These are phyloP conservation scores for Codiaeum variegatum DNA, from an alignment of 441 rosid genomes.

Conservation along the genomic window DNA sequence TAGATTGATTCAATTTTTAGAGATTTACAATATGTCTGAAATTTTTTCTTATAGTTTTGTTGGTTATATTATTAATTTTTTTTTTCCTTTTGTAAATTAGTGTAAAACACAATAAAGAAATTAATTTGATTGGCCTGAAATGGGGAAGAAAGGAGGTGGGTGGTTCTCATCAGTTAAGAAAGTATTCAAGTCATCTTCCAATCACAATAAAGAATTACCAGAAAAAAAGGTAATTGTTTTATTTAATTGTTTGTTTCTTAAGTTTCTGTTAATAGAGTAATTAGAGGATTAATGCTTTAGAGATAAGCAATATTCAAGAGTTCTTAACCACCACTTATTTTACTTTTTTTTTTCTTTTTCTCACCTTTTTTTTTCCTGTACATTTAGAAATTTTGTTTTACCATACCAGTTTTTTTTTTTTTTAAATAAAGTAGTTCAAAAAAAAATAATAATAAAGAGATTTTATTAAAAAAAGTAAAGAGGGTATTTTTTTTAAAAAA, in stretches of 20 bases:
- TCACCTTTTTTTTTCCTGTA: not conserved
- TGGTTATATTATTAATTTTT: too few relatives aligned
- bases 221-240: constrained; percentile 44
- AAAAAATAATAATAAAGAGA: too few relatives aligned
- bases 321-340: not conserved
- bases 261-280: not conserved
- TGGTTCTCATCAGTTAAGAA: constrained; percentile 94
- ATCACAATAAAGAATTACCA: constrained; percentile 41
- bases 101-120: not conserved
- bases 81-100: not conserved
- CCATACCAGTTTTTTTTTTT: too few relatives aligned
- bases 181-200: constrained; percentile 73
- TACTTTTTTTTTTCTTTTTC: not conserved
- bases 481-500: too few relatives aligned
- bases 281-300: not conserved
- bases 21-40: not conserved
- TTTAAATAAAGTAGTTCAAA: too few relatives aligned
- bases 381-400: too few relatives aligned
- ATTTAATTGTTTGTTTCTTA: not conserved
- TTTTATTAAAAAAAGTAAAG: too few relatives aligned
- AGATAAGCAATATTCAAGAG: not conserved
- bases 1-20: not conserved
- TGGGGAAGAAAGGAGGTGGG: constrained; percentile 89
- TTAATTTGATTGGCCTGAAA: constrained; percentile 28
- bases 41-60: not conserved